Conservation (phyloP, 345 rosid species). For the Camelina neglecta region DNA sequence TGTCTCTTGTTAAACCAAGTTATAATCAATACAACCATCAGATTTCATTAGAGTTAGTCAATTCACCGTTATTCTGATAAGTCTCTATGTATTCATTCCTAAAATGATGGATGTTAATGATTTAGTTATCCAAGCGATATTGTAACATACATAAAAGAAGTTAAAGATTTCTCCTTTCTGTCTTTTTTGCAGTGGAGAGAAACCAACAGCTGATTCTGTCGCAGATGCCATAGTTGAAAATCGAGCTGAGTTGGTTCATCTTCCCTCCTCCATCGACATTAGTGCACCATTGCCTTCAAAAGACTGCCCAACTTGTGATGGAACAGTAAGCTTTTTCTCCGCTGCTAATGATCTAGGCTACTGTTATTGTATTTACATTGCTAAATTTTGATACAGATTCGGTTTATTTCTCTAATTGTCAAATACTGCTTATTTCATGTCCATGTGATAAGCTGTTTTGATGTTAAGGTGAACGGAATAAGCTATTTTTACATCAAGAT, state of each 20-base stretch:
- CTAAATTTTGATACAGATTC: slow-evolving; percentile 2
- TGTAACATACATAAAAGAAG: slow-evolving; percentile 7
- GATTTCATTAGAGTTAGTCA: neutral
- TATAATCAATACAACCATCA: neutral
- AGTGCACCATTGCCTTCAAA: slow-evolving; percentile 76
- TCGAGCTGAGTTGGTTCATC: slow-evolving; percentile 86
- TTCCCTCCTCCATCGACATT: slow-evolving; percentile 72
- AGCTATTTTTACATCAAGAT: slow-evolving; percentile 1
- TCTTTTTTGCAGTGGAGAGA: slow-evolving; percentile 74
- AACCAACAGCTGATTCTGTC: slow-evolving; percentile 77
- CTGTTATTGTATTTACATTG: neutral
- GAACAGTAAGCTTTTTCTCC: slow-evolving; percentile 64
- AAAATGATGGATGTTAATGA: neutral
- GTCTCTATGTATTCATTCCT: neutral
- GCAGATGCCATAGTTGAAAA: slow-evolving; percentile 85
- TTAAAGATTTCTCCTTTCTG: slow-evolving; percentile 7
- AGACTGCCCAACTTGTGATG: slow-evolving; percentile 92
- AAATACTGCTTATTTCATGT: neutral
- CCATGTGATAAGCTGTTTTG: slow-evolving; percentile 12
- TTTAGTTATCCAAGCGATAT: neutral
- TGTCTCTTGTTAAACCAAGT: slow-evolving; percentile 8
- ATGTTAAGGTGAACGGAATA: neutral
- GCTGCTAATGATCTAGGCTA: neutral
- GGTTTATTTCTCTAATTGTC: slow-evolving; percentile 14
- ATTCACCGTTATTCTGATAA: neutral